Evolutionary conservation across 208 protist species (phyloP).

Genomic region (Sergeia podlipaevii): DNA sequence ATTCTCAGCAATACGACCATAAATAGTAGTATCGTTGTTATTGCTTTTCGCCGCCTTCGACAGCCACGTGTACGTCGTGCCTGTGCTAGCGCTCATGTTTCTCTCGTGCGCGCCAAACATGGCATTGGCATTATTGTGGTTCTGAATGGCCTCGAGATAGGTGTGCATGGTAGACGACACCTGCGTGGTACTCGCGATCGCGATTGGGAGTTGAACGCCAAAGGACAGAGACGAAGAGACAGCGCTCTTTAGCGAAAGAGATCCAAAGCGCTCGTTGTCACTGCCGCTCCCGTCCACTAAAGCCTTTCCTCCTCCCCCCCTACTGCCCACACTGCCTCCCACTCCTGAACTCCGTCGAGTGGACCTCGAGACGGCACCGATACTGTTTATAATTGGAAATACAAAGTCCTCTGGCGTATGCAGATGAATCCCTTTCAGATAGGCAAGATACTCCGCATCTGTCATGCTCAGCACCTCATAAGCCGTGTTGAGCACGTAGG

Average conservation of each 20-base stretch:
- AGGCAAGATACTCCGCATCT: constrained; percentile 34
- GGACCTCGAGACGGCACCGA: too few relatives aligned
- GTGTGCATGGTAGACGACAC: background rate
- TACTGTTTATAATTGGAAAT: constrained; percentile 24
- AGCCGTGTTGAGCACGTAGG: constrained; percentile 30
- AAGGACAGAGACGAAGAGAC: background rate
- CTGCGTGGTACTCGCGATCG: background rate
- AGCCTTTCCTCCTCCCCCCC: constrained; percentile 11
- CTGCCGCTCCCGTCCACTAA: background rate
- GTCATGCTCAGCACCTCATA: constrained; percentile 40
- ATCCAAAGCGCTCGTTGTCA: background rate
- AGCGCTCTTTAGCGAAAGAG: background rate
- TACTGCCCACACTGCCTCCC: too few relatives aligned
- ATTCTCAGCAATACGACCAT: too few relatives aligned
- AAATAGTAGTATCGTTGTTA: too few relatives aligned
- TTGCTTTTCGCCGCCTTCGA: too few relatives aligned
- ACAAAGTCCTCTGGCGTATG: constrained; percentile 9
- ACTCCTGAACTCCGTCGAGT: too few relatives aligned
- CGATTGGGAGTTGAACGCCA: background rate
- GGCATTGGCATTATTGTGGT: too few relatives aligned
- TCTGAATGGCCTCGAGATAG: too few relatives aligned
- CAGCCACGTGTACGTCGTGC: too few relatives aligned
- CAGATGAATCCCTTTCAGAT: constrained; percentile 20
- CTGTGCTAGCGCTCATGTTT: too few relatives aligned
- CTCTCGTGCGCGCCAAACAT: too few relatives aligned